Evolutionary conservation across 2,329 filamentous ascomycete species (phyloP).

Genomic region (Neophaeococcomyces aloes): DNA sequence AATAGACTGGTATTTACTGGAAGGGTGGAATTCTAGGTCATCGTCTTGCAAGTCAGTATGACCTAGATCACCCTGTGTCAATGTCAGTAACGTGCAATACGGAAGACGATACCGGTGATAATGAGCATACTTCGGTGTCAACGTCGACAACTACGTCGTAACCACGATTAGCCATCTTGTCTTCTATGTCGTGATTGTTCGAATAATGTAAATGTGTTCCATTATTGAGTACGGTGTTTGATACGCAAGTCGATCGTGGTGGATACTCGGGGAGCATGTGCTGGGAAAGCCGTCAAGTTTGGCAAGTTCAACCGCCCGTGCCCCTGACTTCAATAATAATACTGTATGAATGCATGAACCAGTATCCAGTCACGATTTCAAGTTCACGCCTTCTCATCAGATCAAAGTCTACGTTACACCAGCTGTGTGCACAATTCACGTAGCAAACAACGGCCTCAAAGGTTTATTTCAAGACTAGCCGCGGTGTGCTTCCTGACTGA

Average conservation of each 20-base stretch:
- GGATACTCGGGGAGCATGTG: too few relatives aligned
- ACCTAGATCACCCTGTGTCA: conserved; percentile 75
- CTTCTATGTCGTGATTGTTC: background rate
- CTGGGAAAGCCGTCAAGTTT: too few relatives aligned
- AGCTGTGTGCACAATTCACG: background rate
- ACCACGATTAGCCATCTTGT: conserved; percentile 65
- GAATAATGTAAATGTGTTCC: background rate
- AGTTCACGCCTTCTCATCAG: too few relatives aligned
- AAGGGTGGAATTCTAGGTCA: conserved; percentile 94
- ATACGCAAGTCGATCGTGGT: background rate
- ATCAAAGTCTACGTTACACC: background rate
- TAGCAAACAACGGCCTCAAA: too few relatives aligned
- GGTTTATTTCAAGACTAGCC: too few relatives aligned
- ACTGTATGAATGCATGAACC: too few relatives aligned
- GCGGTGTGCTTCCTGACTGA: too few relatives aligned
- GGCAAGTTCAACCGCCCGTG: too few relatives aligned
- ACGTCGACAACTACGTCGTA: conserved; percentile 98
- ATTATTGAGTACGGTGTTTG: background rate
- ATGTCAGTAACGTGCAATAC: background rate
- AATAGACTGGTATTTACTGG: conserved; percentile 41
- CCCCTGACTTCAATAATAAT: too few relatives aligned
- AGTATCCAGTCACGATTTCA: background rate
- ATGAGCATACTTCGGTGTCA: conserved; percentile 70
- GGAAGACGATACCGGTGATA: background rate
- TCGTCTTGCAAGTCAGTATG: conserved; percentile 94